A percentile compares a stretch with the other conserved stretches of the same genome.
Conservation (phyloP, 352 stramenopile genomes). For the Globisporangium echinulatum region DNA sequence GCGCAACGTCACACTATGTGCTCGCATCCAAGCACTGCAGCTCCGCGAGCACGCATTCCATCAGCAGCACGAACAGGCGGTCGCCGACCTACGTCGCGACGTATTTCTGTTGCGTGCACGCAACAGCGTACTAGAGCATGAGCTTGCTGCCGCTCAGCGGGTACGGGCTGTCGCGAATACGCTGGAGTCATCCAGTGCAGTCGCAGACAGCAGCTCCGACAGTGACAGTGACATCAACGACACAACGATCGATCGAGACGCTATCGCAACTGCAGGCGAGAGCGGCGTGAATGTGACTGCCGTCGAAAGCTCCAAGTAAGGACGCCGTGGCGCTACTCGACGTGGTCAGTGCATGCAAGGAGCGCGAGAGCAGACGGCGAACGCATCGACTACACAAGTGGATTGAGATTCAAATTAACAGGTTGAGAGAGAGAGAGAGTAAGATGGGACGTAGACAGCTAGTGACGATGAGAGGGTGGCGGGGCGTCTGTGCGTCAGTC, state of each 20-base stretch:
- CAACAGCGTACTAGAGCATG: conserved; percentile 18
- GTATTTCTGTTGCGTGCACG: conserved; percentile 31
- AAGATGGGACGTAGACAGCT: neutral
- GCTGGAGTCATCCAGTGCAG: neutral
- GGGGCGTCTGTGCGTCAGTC: neutral
- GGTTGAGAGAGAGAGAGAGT: neutral
- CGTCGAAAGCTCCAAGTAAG: too few species aligned
- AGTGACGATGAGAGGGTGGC: neutral
- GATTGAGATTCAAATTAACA: neutral
- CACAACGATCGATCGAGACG: too few species aligned
- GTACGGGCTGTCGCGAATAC: conserved; percentile 2
- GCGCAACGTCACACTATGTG: conserved; percentile 24
- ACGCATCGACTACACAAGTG: too few species aligned
- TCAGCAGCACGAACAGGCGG: conserved; percentile 24
- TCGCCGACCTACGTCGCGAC: conserved; percentile 29
- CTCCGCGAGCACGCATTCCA: conserved; percentile 14
- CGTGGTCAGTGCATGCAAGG: too few species aligned
- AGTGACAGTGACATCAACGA: too few species aligned
- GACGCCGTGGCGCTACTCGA: too few species aligned
- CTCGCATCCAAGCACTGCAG: conserved; percentile 22
- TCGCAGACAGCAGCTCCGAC: neutral
- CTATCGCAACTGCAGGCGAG: too few species aligned
- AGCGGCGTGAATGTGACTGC: too few species aligned
- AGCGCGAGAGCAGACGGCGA: too few species aligned
- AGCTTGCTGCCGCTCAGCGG: conserved; percentile 2